These are phyloP conservation scores for Didymella glomerata DNA, from an alignment of 2,329 filamentous ascomycete genomes.

Conservation along the genomic window DNA sequence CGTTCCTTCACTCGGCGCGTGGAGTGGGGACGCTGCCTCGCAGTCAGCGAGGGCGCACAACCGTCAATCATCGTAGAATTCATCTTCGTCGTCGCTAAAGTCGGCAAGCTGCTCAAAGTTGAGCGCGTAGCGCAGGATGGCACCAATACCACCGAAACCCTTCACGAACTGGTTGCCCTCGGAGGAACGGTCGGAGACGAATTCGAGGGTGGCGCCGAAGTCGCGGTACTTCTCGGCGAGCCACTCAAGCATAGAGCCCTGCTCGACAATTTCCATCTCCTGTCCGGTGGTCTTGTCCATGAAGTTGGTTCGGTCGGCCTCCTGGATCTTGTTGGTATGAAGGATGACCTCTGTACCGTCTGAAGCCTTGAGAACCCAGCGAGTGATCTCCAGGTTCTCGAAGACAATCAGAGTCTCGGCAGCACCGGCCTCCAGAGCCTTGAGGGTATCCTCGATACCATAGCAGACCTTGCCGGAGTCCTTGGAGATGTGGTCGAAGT, in stretches of 20 bases:
- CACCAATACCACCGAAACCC: conserved; percentile 98
- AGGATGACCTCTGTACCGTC: conserved; percentile 76
- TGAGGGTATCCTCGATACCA: conserved; percentile 96
- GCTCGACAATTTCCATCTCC: conserved; percentile 93
- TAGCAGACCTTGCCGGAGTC: conserved; percentile 98
- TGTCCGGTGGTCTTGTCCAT: conserved; percentile 95
- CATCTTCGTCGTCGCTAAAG: conserved; percentile 77
- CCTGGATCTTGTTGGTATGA: conserved; percentile 88
- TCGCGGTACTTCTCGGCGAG: conserved; percentile 98
- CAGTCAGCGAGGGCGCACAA: conserved; percentile 82
- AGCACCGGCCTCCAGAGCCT: conserved; percentile 93
- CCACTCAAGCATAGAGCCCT: conserved; percentile 98
- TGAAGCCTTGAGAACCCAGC: conserved; percentile 86
- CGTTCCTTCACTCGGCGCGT: conserved; percentile 62
- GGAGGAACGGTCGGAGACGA: conserved; percentile 95
- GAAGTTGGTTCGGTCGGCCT: conserved; percentile 81
- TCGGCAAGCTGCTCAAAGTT: conserved; percentile 99
- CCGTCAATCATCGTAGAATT: conserved; percentile 96
- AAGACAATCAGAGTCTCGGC: conserved; percentile 95
- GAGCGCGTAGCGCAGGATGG: conserved; percentile 98
- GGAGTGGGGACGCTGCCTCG: conserved; percentile 81
- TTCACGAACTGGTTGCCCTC: conserved; percentile 99
- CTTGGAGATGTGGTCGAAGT: conserved; percentile 99
- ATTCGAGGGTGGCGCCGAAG: conserved; percentile 94
- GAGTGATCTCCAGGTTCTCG: conserved; percentile 94